Percentiles rank a stretch among this genome's conserved stretches.
Evolutionary conservation across 495 filamentous ascomycete genomes (phyloP).

Genomic region (Penicillium flavigenum): DNA sequence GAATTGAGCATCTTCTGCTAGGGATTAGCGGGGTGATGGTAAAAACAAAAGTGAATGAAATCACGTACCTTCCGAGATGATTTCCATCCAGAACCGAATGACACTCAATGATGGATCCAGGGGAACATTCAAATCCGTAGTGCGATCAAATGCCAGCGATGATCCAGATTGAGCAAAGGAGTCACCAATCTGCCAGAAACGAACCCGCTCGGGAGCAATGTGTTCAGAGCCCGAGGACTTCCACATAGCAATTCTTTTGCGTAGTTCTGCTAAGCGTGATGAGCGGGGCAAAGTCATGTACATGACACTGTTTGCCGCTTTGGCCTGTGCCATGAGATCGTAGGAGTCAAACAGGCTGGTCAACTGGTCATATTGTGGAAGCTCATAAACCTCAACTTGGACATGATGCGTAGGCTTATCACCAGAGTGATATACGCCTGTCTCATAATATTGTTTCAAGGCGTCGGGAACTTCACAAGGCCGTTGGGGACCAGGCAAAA

Average conservation of each 20-base stretch:
- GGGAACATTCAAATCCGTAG: constrained; percentile 36
- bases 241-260: constrained; percentile 42
- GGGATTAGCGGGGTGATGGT: constrained; percentile 3
- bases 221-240: constrained; percentile 27
- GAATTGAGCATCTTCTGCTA: constrained; percentile 40
- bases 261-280: constrained; percentile 41
- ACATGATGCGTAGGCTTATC: constrained; percentile 26
- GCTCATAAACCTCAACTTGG: constrained; percentile 45
- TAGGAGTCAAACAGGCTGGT: constrained; percentile 45
- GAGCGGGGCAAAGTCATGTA: constrained; percentile 43
- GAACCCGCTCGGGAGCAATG: constrained; percentile 37
- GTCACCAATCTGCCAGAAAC: constrained; percentile 47
- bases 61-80: constrained; percentile 40
- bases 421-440: constrained; percentile 25
- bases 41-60: not conserved
- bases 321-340: constrained; percentile 48
- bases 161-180: constrained; percentile 37
- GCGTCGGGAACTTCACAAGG: constrained; percentile 40
- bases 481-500: constrained; percentile 44
- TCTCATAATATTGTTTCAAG: constrained; percentile 43
- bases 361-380: constrained; percentile 37
- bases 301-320: constrained; percentile 39
- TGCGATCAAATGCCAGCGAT: constrained; percentile 38
- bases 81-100: constrained; percentile 47
- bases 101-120: constrained; percentile 30